These are phyloP conservation scores for Gossypium trilobum DNA, from an alignment of 441 rosid genomes.

Conservation along the genomic window DNA sequence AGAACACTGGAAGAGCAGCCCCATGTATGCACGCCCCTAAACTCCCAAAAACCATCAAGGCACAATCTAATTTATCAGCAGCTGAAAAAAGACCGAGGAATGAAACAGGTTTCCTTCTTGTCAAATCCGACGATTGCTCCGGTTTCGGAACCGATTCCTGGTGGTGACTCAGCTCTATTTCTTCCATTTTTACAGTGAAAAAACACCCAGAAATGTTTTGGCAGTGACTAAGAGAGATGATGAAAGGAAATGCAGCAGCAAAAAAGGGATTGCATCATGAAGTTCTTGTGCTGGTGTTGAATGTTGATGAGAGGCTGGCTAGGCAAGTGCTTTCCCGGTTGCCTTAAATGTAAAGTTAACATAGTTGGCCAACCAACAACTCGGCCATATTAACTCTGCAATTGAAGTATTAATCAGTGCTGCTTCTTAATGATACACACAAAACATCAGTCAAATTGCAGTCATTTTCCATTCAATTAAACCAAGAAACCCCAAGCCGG, in stretches of 20 bases:
- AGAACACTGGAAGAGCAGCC: slow-evolving; percentile 57
- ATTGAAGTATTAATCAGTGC: background rate
- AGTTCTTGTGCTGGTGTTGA: slow-evolving; percentile 14
- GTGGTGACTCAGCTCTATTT: slow-evolving; percentile 12
- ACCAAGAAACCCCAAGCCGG: slow-evolving; percentile 10
- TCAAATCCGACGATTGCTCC: slow-evolving; percentile 17
- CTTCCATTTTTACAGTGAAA: slow-evolving; percentile 23
- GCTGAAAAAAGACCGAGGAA: slow-evolving; percentile 58
- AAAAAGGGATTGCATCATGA: slow-evolving; percentile 9
- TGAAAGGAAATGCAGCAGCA: slow-evolving; percentile 1
- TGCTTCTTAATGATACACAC: background rate
- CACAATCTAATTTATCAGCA: slow-evolving; percentile 45
- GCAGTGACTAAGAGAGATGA: background rate
- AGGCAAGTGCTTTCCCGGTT: slow-evolving; percentile 8
- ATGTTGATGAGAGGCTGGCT: background rate
- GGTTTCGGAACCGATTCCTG: slow-evolving; percentile 6
- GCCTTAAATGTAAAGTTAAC: slow-evolving; percentile 28
- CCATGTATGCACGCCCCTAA: slow-evolving; percentile 57
- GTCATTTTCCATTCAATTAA: slow-evolving; percentile 11
- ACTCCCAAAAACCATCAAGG: slow-evolving; percentile 53
- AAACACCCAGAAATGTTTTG: background rate
- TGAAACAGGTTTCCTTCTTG: slow-evolving; percentile 33
- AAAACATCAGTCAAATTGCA: background rate
- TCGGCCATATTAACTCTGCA: slow-evolving; percentile 20
- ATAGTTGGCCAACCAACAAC: slow-evolving; percentile 27